Evolutionary conservation across 805 yeast genomes (phyloP).

Genomic region (Candida rishiriensis): DNA sequence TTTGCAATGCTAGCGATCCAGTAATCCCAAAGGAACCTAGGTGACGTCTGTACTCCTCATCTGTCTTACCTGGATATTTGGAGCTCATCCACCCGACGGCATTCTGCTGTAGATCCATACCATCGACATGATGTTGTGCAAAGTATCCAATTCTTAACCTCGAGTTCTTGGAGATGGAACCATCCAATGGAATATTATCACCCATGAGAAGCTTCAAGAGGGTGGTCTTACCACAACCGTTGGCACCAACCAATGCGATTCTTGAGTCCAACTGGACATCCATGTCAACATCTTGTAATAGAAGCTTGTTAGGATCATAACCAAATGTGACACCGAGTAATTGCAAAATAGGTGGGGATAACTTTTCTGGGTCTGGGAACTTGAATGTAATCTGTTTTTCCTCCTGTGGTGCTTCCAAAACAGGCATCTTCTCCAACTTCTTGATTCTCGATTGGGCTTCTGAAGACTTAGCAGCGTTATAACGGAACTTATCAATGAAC

Average conservation of each 20-base stretch:
- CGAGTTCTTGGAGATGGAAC: constrained; percentile 74
- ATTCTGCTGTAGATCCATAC: constrained; percentile 81
- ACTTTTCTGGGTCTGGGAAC: constrained; percentile 91
- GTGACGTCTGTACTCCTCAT: constrained; percentile 95
- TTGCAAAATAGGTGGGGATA: constrained; percentile 92
- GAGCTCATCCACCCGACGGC: constrained; percentile 95
- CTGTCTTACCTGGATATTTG: constrained; percentile 87
- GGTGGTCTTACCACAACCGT: constrained; percentile 99
- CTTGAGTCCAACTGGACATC: constrained; percentile 93
- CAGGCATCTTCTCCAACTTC: constrained; percentile 90
- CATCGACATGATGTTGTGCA: constrained; percentile 97
- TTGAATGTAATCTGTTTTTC: constrained; percentile 80
- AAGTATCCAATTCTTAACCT: constrained; percentile 92
- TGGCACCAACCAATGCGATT: constrained; percentile 96
- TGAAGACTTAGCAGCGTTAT: constrained; percentile 94
- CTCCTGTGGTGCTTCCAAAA: constrained; percentile 90
- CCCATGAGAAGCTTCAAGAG: constrained; percentile 83
- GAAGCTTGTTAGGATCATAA: constrained; percentile 58
- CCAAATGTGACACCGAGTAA: constrained; percentile 85
- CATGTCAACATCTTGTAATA: constrained; percentile 74
- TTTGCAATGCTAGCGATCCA: constrained; percentile 88
- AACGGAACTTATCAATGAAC: constrained; percentile 93
- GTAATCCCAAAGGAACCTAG: constrained; percentile 96
- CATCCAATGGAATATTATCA: constrained; percentile 65
- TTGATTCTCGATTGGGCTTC: constrained; percentile 98